Percentiles rank a stretch among this genome's conserved stretches.
Evolutionary conservation across 2,329 filamentous ascomycete species (phyloP).

Genomic region (Botrytis medusae): DNA sequence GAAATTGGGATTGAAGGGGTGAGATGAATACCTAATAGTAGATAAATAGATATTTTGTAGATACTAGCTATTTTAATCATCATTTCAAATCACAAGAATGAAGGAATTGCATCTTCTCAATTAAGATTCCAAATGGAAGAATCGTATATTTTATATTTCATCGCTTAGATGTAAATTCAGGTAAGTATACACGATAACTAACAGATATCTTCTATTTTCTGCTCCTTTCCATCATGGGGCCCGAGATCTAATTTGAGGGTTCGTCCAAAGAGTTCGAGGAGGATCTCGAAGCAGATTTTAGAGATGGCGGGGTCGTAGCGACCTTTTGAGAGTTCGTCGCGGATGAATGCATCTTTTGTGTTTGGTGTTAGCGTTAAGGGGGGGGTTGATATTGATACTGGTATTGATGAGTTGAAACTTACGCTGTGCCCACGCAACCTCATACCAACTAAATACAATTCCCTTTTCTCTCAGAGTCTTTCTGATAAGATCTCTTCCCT

Average conservation of each 20-base stretch:
- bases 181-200: conserved; percentile 40
- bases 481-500: conserved; percentile 79
- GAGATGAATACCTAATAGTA: too few species aligned
- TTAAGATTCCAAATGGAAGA: neutral
- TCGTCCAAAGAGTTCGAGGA: conserved; percentile 81
- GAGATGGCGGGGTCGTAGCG: conserved; percentile 85
- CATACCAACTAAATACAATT: conserved; percentile 77
- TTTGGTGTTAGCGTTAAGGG: neutral
- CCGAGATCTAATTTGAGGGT: conserved; percentile 79
- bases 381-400: neutral
- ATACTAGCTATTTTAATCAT: neutral
- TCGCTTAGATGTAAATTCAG: neutral
- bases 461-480: conserved; percentile 76
- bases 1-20: neutral
- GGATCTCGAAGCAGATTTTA: conserved; percentile 86
- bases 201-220: conserved; percentile 72
- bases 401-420: conserved; percentile 38
- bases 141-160: neutral
- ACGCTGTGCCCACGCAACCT: conserved; percentile 89
- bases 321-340: conserved; percentile 91
- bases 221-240: conserved; percentile 57
- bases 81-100: neutral
- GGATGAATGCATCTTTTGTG: conserved; percentile 74
- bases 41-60: neutral
- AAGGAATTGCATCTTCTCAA: neutral